These are phyloP conservation scores for Casaregolazyma lundiana DNA, from an alignment of 1,139 yeast genomes.

Conservation along the genomic window DNA sequence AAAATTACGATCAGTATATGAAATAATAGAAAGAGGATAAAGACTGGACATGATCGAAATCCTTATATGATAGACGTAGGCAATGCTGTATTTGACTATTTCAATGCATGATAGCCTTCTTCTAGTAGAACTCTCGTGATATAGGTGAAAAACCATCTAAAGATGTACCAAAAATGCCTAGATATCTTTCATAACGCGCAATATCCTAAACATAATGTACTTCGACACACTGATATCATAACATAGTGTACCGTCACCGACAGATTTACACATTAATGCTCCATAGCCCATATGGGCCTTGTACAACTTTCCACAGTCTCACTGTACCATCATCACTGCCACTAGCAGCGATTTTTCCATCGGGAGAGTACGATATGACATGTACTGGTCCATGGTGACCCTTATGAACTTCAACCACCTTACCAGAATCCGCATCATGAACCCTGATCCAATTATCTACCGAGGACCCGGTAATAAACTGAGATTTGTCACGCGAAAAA, in stretches of 20 bases:
- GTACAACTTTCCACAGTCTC: constrained; percentile 49
- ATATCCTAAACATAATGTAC: too few relatives aligned
- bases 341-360: constrained; percentile 45
- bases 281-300: constrained; percentile 37
- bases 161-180: too few relatives aligned
- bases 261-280: neutral
- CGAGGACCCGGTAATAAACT: constrained; percentile 31
- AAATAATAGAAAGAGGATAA: neutral
- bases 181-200: too few relatives aligned
- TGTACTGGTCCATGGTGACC: constrained; percentile 40
- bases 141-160: too few relatives aligned
- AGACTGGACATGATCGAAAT: neutral
- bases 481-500: constrained; percentile 22
- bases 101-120: neutral
- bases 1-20: neutral
- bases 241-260: too few relatives aligned
- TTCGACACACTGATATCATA: too few relatives aligned
- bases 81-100: neutral
- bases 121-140: too few relatives aligned
- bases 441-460: constrained; percentile 36
- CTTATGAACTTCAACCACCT: constrained; percentile 28
- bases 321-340: constrained; percentile 70
- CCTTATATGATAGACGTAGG: neutral
- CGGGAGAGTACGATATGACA: constrained; percentile 35
- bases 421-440: constrained; percentile 31